These are phyloP conservation scores for Quercus lobata DNA, from an alignment of 331 rosid genomes.

Conservation along the genomic window DNA sequence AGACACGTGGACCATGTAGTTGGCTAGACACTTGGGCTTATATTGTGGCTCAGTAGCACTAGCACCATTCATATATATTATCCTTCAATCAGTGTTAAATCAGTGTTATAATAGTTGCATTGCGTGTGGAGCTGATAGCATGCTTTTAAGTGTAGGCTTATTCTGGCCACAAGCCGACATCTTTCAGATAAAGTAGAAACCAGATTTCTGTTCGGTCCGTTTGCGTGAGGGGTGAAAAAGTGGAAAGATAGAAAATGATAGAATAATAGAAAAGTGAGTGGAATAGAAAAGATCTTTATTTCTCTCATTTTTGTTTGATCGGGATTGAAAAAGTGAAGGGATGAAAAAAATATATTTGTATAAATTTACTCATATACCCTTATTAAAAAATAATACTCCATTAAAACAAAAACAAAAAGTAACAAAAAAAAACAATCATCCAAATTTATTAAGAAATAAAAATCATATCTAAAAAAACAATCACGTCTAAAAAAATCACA, in stretches of 20 bases:
- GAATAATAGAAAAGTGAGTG: accelerated
- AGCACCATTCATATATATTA: too few species aligned
- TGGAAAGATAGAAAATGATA: accelerated
- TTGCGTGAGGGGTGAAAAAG: accelerated
- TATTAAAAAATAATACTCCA: too few species aligned
- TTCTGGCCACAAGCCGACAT: not conserved
- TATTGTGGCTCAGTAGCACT: not conserved
- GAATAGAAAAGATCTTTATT: accelerated
- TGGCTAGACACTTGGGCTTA: not conserved
- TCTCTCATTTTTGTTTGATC: accelerated
- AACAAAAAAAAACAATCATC: too few species aligned
- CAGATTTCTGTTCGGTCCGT: accelerated
- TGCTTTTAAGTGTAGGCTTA: not conserved
- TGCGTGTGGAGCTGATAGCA: too few species aligned
- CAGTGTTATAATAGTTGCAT: too few species aligned
- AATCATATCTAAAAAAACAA: too few species aligned
- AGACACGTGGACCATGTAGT: too few species aligned
- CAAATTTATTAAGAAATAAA: too few species aligned
- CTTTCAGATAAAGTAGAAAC: too few species aligned
- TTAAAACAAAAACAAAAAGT: too few species aligned
- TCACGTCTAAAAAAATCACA: too few species aligned
- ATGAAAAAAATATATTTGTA: accelerated
- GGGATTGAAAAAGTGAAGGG: accelerated
- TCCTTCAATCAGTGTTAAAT: not conserved
- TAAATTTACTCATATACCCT: too few species aligned